Conservation (phyloP, 352 stramenopile species). For the Halophytophthora polymorphica region DNA sequence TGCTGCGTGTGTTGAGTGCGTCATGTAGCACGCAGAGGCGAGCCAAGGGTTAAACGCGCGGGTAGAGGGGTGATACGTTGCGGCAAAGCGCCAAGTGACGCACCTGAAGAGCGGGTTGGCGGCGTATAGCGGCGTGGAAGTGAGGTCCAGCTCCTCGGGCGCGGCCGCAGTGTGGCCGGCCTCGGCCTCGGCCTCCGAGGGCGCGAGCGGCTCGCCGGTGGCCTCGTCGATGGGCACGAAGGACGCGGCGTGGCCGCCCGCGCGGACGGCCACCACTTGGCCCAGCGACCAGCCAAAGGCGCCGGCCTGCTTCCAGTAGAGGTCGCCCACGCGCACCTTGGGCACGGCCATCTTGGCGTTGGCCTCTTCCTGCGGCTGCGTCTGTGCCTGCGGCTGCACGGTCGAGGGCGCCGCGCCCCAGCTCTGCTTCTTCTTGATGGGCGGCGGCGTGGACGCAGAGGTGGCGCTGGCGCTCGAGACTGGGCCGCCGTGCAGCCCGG, state of each 20-base stretch:
- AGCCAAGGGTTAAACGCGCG: not conserved
- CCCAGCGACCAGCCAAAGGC: slow-evolving; percentile 61
- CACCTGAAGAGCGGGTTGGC: slow-evolving; percentile 70
- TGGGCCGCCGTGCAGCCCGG: too few relatives aligned
- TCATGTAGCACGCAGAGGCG: not conserved
- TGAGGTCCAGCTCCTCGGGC: slow-evolving; percentile 41
- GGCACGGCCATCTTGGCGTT: slow-evolving; percentile 3
- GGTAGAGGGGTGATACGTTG: too few relatives aligned
- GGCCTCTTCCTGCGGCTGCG: too few relatives aligned
- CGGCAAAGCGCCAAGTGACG: too few relatives aligned
- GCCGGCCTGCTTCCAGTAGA: slow-evolving; percentile 82
- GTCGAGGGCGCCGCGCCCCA: too few relatives aligned
- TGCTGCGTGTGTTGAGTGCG: slow-evolving; percentile 21
- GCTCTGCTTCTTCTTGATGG: too few relatives aligned
- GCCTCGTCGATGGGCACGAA: slow-evolving; percentile 62
- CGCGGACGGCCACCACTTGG: slow-evolving; percentile 57
- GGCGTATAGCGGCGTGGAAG: slow-evolving; percentile 46
- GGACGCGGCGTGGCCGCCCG: slow-evolving; percentile 25
- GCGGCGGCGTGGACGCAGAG: too few relatives aligned
- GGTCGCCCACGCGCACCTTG: slow-evolving; percentile 59
- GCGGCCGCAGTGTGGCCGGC: slow-evolving; percentile 13
- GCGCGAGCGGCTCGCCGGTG: slow-evolving; percentile 43
- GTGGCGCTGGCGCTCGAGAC: too few relatives aligned
- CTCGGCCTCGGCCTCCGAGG: not conserved
- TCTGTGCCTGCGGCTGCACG: too few relatives aligned